Conservation (phyloP, 805 yeast species). For the Spathaspora passalidarum region DNA sequence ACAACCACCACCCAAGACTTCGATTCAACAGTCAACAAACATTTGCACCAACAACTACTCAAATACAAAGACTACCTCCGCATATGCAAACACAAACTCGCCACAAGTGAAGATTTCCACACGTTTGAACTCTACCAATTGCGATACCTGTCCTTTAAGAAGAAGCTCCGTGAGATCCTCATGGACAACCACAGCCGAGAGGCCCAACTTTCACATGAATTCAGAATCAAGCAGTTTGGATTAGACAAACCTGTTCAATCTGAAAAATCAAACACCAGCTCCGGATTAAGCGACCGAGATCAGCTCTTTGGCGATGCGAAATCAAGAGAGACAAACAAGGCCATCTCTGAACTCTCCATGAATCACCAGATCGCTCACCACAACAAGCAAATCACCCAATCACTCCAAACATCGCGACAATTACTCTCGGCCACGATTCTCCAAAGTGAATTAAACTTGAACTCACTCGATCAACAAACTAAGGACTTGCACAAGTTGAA, state of each 20-base stretch:
- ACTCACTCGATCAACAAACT: conserved; percentile 46
- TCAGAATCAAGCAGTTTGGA: conserved; percentile 25
- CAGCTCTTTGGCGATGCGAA: conserved; percentile 22
- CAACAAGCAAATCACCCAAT: conserved; percentile 44
- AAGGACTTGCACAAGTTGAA: conserved; percentile 39
- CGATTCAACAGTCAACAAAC: not conserved
- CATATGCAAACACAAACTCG: conserved; percentile 12
- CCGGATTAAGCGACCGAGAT: conserved; percentile 7
- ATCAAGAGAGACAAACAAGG: conserved; percentile 4
- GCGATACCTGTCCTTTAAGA: conserved; percentile 20
- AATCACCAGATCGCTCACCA: conserved; percentile 39
- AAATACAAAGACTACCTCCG: conserved; percentile 8
- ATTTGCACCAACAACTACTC: conserved; percentile 6
- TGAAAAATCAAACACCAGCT: not conserved
- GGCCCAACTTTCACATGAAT: conserved; percentile 26
- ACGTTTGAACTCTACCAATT: conserved; percentile 4
- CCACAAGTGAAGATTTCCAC: conserved; percentile 2
- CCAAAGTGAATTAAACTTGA: conserved; percentile 50
- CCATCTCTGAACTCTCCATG: conserved; percentile 19
- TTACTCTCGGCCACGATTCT: conserved; percentile 47
- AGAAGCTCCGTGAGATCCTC: conserved; percentile 27
- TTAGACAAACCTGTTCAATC: not conserved
- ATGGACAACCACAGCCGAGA: conserved; percentile 23
- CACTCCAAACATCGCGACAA: conserved; percentile 47
- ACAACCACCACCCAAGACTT: not conserved